A percentile compares a stretch with the other conserved stretches of the same genome.
These are phyloP conservation scores for Cladosporium velox DNA, from an alignment of 2,329 filamentous ascomycete genomes.

Conservation along the genomic window DNA sequence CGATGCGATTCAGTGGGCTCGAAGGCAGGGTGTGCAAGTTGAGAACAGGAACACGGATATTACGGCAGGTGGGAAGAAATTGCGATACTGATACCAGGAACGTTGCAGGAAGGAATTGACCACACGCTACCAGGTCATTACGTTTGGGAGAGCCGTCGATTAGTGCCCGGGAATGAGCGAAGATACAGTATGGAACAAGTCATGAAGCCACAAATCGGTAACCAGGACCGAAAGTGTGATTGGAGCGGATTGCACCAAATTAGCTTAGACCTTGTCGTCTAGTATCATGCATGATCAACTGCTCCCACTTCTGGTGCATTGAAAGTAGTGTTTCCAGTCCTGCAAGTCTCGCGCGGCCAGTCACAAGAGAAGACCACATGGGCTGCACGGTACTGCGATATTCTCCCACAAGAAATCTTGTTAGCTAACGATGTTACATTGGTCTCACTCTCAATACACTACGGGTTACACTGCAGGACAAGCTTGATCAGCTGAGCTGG, in stretches of 20 bases:
- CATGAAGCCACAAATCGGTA: not conserved
- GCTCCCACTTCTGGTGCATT: not conserved
- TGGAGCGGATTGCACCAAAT: not conserved
- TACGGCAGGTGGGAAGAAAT: conserved; percentile 25
- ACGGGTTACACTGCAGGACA: not conserved
- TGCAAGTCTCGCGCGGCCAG: not conserved
- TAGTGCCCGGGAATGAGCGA: not conserved
- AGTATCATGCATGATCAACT: not conserved
- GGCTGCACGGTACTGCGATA: not conserved
- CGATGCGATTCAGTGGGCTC: conserved; percentile 46
- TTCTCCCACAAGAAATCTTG: not conserved
- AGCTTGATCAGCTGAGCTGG: not conserved
- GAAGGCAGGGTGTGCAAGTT: conserved; percentile 38
- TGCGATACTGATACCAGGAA: conserved; percentile 22
- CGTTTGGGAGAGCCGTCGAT: not conserved
- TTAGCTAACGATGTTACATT: not conserved
- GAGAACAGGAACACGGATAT: conserved; percentile 26
- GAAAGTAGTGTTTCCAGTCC: not conserved
- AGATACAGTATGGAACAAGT: not conserved
- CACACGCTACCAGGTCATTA: not conserved
- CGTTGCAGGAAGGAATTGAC: not conserved
- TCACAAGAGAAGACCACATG: not conserved
- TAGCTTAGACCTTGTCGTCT: not conserved
- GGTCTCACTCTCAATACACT: not conserved
- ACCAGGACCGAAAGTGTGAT: not conserved